A percentile compares a stretch with the other conserved stretches of the same genome.
Conservation (phyloP, 2,329 filamentous ascomycete species). For the Epichloe bromicola region DNA sequence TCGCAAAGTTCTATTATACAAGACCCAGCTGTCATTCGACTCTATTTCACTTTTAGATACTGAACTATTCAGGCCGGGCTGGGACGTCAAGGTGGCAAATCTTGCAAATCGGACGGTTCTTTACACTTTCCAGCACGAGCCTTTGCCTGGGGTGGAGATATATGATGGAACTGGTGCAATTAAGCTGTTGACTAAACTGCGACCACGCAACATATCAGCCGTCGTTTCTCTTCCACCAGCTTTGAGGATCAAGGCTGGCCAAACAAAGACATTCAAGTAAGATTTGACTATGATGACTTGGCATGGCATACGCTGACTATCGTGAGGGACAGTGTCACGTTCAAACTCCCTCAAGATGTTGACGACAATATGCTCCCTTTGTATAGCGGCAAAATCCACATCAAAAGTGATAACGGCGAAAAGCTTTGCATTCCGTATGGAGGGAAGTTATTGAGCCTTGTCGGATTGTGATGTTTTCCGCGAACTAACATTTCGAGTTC, state of each 20-base stretch:
- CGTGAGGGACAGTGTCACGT: constrained; percentile 14
- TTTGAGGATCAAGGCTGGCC: constrained; percentile 15
- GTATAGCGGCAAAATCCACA: constrained; percentile 30
- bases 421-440: constrained; percentile 29
- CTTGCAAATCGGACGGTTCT: constrained; percentile 22
- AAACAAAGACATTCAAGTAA: constrained; percentile 17
- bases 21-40: constrained; percentile 23
- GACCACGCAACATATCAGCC: constrained; percentile 17
- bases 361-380: constrained; percentile 25
- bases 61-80: constrained; percentile 23
- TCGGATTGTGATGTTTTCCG: not conserved
- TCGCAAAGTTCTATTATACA: constrained; percentile 26
- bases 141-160: constrained; percentile 26
- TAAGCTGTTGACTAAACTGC: constrained; percentile 13
- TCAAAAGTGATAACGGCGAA: constrained; percentile 27
- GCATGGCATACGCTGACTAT: not conserved
- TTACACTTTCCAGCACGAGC: constrained; percentile 28
- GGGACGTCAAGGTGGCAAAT: constrained; percentile 30
- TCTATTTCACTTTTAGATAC: constrained; percentile 38
- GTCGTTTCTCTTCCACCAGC: constrained; percentile 16
- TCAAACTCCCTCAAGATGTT: constrained; percentile 15
- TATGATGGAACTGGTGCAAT: constrained; percentile 18
- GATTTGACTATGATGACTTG: not conserved
- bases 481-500: not conserved
- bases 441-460: constrained; percentile 12